Percentiles rank a stretch among this genome's conserved stretches.
phyloP scores from a whole-genome alignment of 176 grass and related monocot genomes.

The Zoysia japonica region DNA sequence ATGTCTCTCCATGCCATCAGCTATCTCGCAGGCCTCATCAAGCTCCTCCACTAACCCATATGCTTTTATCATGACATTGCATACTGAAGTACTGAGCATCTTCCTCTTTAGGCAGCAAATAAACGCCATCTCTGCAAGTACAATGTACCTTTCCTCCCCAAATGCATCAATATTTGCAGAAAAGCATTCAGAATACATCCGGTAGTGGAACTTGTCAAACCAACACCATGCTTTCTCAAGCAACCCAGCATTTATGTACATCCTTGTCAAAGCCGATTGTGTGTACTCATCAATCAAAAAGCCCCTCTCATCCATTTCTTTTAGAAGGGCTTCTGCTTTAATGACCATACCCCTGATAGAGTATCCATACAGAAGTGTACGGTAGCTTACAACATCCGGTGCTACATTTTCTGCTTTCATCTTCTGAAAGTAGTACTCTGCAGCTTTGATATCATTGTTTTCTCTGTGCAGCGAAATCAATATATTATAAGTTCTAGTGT shows the following conservation, averaged over 20 bases:
- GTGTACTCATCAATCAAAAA: slow-evolving; percentile 85
- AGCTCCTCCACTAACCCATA: slow-evolving; percentile 69
- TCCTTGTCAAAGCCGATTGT: slow-evolving; percentile 88
- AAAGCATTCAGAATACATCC: slow-evolving; percentile 72
- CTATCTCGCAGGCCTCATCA: slow-evolving; percentile 70
- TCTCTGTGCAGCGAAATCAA: slow-evolving; percentile 77
- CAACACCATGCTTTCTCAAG: slow-evolving; percentile 75
- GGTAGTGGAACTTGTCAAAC: slow-evolving; percentile 66
- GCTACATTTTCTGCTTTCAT: slow-evolving; percentile 57
- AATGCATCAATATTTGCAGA: slow-evolving; percentile 87
- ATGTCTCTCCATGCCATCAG: slow-evolving; percentile 70
- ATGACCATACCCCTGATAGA: slow-evolving; percentile 59
- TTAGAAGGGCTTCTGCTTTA: slow-evolving; percentile 74
- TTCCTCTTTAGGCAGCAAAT: slow-evolving; percentile 60
- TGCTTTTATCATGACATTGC: slow-evolving; percentile 97
- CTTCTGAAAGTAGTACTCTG: slow-evolving; percentile 69
- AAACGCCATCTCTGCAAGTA: slow-evolving; percentile 81
- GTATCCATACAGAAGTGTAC: slow-evolving; percentile 85
- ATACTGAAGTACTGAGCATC: slow-evolving; percentile 65
- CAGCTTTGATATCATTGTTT: slow-evolving; percentile 54
- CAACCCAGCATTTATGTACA: slow-evolving; percentile 77
- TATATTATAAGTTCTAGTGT: slow-evolving; percentile 78
- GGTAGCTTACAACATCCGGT: slow-evolving; percentile 74
- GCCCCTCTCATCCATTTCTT: slow-evolving; percentile 62
- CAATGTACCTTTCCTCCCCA: slow-evolving; percentile 56